Evolutionary conservation across 257 asterid species (phyloP).

Genomic region (Nicotiana tomentosiformis): DNA sequence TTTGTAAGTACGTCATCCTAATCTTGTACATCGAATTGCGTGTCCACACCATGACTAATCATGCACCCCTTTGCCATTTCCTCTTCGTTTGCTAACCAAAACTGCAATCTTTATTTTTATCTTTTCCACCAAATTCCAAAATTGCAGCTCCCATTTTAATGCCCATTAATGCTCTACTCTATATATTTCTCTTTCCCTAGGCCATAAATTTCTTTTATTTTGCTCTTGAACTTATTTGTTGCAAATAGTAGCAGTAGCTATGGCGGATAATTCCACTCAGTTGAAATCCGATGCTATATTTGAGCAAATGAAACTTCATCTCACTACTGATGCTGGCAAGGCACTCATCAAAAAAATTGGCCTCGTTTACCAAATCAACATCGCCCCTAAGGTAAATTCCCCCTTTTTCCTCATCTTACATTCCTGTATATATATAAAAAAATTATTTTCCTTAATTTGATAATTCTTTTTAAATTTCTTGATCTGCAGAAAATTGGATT

Average conservation of each 20-base stretch:
- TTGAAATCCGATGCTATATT: conserved; percentile 74
- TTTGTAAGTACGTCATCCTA: background rate
- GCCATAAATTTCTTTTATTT: background rate
- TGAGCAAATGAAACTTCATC: conserved; percentile 86
- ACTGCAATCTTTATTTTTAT: background rate
- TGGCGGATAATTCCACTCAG: conserved; percentile 20
- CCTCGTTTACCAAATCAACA: conserved; percentile 82
- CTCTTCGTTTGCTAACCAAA: background rate
- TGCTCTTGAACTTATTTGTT: background rate
- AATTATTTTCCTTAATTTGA: background rate
- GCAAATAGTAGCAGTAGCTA: background rate
- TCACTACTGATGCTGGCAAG: conserved; percentile 75
- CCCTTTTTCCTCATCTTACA: background rate
- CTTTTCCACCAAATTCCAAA: background rate
- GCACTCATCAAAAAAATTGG: conserved; percentile 61
- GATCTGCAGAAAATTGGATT: conserved; percentile 65
- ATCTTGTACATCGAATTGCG: background rate
- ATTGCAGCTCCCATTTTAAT: background rate
- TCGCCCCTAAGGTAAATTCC: conserved; percentile 84
- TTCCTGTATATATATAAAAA: background rate
- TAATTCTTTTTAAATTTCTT: background rate
- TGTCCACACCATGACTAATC: background rate
- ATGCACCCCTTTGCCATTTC: background rate
- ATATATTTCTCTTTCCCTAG: background rate
- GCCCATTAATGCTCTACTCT: background rate